Percentiles rank a stretch among this genome's conserved stretches.
phyloP scores from a whole-genome alignment of 495 filamentous ascomycete genomes.

The Thermothielavioides terrestris region DNA sequence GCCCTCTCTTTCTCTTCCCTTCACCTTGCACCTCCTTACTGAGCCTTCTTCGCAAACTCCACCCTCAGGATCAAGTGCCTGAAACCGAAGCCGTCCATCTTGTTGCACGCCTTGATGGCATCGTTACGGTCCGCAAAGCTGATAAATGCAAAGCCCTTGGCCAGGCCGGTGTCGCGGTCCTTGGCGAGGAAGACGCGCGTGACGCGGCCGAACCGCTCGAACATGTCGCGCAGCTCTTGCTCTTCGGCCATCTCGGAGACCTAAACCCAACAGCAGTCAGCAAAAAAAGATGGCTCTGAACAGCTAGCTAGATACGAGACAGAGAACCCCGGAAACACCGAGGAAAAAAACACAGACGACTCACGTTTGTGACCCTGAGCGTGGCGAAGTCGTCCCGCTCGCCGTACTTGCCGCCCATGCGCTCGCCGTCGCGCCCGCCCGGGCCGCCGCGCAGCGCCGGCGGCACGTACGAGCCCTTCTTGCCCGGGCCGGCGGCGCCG shows the following conservation, averaged over 20 bases:
- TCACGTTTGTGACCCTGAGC: slow-evolving; percentile 91
- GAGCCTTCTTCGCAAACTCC: slow-evolving; percentile 80
- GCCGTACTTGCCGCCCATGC: slow-evolving; percentile 81
- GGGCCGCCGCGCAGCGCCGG: slow-evolving; percentile 77
- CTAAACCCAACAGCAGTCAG: too few relatives aligned
- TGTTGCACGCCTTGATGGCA: slow-evolving; percentile 84
- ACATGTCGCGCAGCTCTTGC: slow-evolving; percentile 87
- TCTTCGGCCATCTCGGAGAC: slow-evolving; percentile 97
- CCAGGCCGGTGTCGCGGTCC: slow-evolving; percentile 86
- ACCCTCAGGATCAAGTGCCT: slow-evolving; percentile 83
- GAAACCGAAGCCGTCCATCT: slow-evolving; percentile 96
- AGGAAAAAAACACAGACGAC: slow-evolving; percentile 42
- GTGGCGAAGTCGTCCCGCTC: slow-evolving; percentile 96
- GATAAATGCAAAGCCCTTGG: slow-evolving; percentile 98
- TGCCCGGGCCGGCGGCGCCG: slow-evolving; percentile 56
- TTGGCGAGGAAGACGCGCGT: slow-evolving; percentile 96
- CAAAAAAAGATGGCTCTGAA: too few relatives aligned
- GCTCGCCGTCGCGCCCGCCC: slow-evolving; percentile 58
- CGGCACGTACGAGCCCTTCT: slow-evolving; percentile 77
- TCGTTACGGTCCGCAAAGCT: slow-evolving; percentile 84
- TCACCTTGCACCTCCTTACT: slow-evolving; percentile 21
- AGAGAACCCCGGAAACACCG: background rate
- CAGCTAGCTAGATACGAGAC: too few relatives aligned
- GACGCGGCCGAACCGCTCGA: slow-evolving; percentile 92
- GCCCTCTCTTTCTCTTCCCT: background rate